phyloP scores from a whole-genome alignment of 768 basidiomycete genomes.

The Candolleomyces aberdarensis region DNA sequence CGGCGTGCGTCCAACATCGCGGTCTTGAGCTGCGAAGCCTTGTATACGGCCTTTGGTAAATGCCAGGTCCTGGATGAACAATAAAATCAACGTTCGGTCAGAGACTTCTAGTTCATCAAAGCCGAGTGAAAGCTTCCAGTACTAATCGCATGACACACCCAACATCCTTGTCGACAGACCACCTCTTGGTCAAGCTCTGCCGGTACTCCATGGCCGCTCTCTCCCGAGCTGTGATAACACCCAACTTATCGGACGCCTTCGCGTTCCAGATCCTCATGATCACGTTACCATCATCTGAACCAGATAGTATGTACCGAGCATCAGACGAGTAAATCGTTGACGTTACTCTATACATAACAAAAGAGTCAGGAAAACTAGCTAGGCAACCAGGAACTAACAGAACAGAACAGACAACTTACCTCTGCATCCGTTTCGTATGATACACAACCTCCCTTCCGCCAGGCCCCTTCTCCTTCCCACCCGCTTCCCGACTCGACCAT shows the following conservation, averaged over 20 bases:
- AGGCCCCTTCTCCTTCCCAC: constrained; percentile 10
- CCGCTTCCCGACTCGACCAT: constrained; percentile 47
- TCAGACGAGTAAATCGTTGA: constrained; percentile 88
- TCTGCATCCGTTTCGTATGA: constrained; percentile 98
- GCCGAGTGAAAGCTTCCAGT: neutral
- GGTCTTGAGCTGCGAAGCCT: constrained; percentile 81
- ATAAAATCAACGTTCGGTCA: neutral
- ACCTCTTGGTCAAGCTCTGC: constrained; percentile 80
- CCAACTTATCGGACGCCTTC: constrained; percentile 88
- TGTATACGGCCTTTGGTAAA: constrained; percentile 88
- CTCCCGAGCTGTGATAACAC: constrained; percentile 86
- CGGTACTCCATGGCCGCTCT: constrained; percentile 92
- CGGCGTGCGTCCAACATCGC: constrained; percentile 89
- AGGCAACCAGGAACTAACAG: neutral
- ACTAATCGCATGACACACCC: constrained; percentile 76
- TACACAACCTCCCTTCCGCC: constrained; percentile 84
- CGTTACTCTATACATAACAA: constrained; percentile 58
- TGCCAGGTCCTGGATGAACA: constrained; percentile 58
- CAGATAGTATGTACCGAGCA: constrained; percentile 85
- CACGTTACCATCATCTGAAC: constrained; percentile 96
- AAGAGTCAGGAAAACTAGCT: neutral
- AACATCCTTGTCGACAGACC: constrained; percentile 83
- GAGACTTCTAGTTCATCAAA: neutral
- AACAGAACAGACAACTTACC: constrained; percentile 40
- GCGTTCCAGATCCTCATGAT: constrained; percentile 94